These are phyloP conservation scores for Solioccasus polychromus DNA, from an alignment of 768 basidiomycete species.

Conservation along the genomic window DNA sequence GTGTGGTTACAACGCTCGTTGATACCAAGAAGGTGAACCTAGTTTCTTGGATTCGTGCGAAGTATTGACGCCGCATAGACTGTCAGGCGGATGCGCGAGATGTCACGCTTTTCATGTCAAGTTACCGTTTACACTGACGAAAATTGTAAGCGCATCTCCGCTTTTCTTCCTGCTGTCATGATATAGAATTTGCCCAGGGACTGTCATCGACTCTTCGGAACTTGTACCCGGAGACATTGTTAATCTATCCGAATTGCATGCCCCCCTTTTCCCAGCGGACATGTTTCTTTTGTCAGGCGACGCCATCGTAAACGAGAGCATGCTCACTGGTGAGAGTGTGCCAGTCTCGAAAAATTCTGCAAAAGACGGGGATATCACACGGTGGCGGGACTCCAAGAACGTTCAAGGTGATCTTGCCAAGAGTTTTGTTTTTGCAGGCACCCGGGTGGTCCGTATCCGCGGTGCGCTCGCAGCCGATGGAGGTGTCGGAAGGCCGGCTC, in stretches of 20 bases:
- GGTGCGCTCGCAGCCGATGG: conserved; percentile 54
- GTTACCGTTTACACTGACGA: conserved; percentile 69
- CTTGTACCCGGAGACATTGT: conserved; percentile 92
- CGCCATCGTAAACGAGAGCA: conserved; percentile 97
- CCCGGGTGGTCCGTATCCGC: conserved; percentile 84
- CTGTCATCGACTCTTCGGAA: conserved; percentile 64
- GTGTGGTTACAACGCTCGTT: conserved; percentile 80
- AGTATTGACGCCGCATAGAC: conserved; percentile 50
- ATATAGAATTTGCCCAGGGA: conserved; percentile 47
- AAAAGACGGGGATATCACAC: conserved; percentile 71
- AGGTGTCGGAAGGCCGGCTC: conserved; percentile 54
- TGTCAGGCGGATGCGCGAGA: conserved; percentile 90
- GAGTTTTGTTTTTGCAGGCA: conserved; percentile 87
- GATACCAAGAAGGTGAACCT: conserved; percentile 82
- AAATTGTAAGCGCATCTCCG: conserved; percentile 51
- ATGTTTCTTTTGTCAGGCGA: conserved; percentile 92
- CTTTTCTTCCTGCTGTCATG: not conserved
- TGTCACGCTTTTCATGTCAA: conserved; percentile 87
- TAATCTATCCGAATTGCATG: conserved; percentile 75
- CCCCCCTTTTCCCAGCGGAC: conserved; percentile 82
- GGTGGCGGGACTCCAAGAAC: conserved; percentile 68
- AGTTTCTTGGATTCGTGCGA: not conserved
- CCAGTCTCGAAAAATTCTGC: conserved; percentile 90
- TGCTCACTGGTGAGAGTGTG: conserved; percentile 98
- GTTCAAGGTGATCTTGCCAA: conserved; percentile 63